Base-by-base conservation (phyloP, 306 rosid species). In the Acmispon strigosus region DNA sequence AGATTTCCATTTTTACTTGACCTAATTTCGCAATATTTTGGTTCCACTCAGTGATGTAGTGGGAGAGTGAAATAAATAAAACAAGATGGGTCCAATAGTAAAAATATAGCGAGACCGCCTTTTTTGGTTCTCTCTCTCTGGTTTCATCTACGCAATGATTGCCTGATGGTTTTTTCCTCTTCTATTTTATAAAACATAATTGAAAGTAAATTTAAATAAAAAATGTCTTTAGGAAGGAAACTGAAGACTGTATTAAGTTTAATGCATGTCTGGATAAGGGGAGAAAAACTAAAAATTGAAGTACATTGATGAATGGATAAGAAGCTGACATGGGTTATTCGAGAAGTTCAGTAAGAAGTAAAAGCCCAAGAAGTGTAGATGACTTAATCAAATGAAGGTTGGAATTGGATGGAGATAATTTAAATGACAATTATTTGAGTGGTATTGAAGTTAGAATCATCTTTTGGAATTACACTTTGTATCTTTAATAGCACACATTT, bases 261-360 rank as follows among this genome's bases (percentile, higher is more conserved):
- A 17, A 19, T 65, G 39, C 27, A 43, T 52, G 41, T 12, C 34
- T 72, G 27, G 32, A 10, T 56, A 50, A 17, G 52, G 14, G 43
- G 19, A 68, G 65, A 13, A 53, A 67, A 67, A 68, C 47, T 43
- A 49, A 29, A 32, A 41, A 29, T 19, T 0, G 24, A 37, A 48
- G 48, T 54, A 39, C 36, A 50, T 67, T 20, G 49, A 51, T 10
- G 29, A 63, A 11, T 50, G 22, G 8, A 19, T 68, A 17, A 51
- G 59, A 60, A 74, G 71, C 63, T 52, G 58, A 49, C 44, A 57
- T 51, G 44, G 72, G 50, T 74, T 74, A 54, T 45, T 22, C 57
- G 64, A 27, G 19, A 14, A 81, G 52, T 66, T 70, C 57, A 22
- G 52, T 60, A 11, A 11, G 44, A 58, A 45, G 50, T 55, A 16